A percentile compares a stretch with the other conserved stretches of the same genome.
Conservation (phyloP, 345 rosid genomes). For the Citrus unshiu region DNA sequence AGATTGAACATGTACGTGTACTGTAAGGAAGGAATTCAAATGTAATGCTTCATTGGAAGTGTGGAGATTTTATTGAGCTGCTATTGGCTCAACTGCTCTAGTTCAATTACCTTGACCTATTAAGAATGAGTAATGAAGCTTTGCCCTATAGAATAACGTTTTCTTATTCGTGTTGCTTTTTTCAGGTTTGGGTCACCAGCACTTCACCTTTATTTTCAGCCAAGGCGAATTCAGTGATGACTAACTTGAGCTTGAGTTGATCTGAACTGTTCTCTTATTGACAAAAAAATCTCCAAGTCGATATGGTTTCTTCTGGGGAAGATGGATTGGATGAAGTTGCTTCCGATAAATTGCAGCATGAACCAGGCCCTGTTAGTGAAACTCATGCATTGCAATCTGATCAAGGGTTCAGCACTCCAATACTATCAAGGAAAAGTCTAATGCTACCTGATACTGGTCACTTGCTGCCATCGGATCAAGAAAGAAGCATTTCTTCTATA, state of each 20-base stretch:
- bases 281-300: constrained; percentile 22
- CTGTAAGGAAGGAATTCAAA: not conserved
- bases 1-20: not conserved
- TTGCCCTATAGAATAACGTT: not conserved
- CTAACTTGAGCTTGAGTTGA: constrained; percentile 12
- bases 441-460: constrained; percentile 21
- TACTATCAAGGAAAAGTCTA: constrained; percentile 24
- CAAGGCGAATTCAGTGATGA: not conserved
- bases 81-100: not conserved
- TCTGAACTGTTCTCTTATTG: constrained; percentile 20
- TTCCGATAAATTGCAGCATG: constrained; percentile 31
- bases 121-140: not conserved
- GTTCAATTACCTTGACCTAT: not conserved
- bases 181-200: constrained; percentile 8
- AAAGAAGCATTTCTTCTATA: constrained; percentile 33
- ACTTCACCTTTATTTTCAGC: not conserved
- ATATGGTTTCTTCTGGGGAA: constrained; percentile 40
- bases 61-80: not conserved
- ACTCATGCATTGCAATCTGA: constrained; percentile 22
- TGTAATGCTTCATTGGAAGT: not conserved
- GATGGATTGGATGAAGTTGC: constrained; percentile 29
- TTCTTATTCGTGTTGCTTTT: not conserved
- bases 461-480: constrained; percentile 25
- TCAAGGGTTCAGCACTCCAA: constrained; percentile 21
- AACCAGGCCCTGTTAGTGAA: constrained; percentile 25